Evolutionary conservation across 768 basidiomycete species (phyloP), one percentile per base, ranked within the genome.

Genomic region (Tephrocybe sp.): DNA sequence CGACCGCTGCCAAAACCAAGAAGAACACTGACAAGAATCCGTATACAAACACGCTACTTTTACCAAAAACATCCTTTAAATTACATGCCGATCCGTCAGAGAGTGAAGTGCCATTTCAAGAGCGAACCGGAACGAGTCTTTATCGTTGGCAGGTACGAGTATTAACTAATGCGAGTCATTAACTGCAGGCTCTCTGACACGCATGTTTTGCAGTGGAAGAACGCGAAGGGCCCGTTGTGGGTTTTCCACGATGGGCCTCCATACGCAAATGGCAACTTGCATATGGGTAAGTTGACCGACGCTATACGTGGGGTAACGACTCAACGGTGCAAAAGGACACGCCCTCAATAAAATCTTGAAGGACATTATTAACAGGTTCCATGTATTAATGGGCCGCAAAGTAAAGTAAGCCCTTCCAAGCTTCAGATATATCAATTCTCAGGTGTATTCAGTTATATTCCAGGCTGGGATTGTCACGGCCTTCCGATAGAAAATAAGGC

Each of bases 401-500:
- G 87, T 97, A 36, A 84, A 94, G 93, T 95, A 56, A 64, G 88
- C 63, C 24, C 37, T 25, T 13, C 18, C 4, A 38, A 7, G 18
- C 4, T 23, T 18, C 9, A 23, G 22, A n/a, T 4, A n/a, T 15
- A 49, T 44, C 31, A 21, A 27, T 8, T 3, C 19, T 53, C 50
- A 41, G 47, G 43, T 47, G 45, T 31, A 34, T 29, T 15, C 49
- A 97, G 95, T 60, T 97, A 94, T 68, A 67, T 89, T 12, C 94
- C 95, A 29, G 95, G 95, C 9, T 99, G 93, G 92, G 95, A 99
- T 61, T 98, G 95, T 60, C 95, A 99, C 64, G 95, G 95, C 5
- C 80, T 97, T 11, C 95, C 95, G 0, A 97, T 98, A 53, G 95
- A 98, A 65, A 91, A 92, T 57, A 97, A 97, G 61, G 90, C 94